Evolutionary conservation across 2,329 filamentous ascomycete genomes (phyloP), one percentile per base, ranked within the genome.

Genomic region (Botrytis tulipae): DNA sequence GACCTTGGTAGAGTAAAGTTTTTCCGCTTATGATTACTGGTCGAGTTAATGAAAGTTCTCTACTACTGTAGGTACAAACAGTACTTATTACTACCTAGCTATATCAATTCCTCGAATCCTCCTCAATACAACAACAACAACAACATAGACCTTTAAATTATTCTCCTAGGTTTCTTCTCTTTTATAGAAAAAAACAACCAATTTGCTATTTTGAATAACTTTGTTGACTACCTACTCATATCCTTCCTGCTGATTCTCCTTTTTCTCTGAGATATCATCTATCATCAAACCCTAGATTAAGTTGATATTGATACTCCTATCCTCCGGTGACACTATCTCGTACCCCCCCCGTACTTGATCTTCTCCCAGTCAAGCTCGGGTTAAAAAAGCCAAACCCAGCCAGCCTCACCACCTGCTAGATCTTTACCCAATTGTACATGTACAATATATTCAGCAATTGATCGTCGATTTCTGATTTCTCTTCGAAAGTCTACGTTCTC

Each of bases 401-500:
- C 71, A 69, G 63, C 71, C 71, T 69, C 42, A 40, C 54, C 22
- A 61, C 42, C 54, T 35, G 20, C 48, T 40, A 48, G 35, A 71
- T 48, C 44, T 42, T 44, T 65, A 25, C 44, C 37, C 7, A 18
- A 35, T 54, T 71, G 70, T 71, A 54, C 46, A 46, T 46, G 70
- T 65, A 65, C 63, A 16, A 51, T 20, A 37, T 48, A 51, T 51
- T 61, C 63, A 32, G 37, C 63, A 65, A 54, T 69, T 73, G 71
- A 73, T 42, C 29, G 1, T 60, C 71, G 7, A 42, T 60, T 60
- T 42, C 42, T 51, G 18, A 29, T 32, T 60, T 42, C 42, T 42
- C 32, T 29, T 29, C n/a, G 42, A 61, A 69, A 61, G 16, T 48
- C 35, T 22, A 32, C 14, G n/a, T 35, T 29, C 68, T 32, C 51